Evolutionary conservation across 1,139 yeast genomes (phyloP).

Genomic region (Debaryomyces psychrophilus): DNA sequence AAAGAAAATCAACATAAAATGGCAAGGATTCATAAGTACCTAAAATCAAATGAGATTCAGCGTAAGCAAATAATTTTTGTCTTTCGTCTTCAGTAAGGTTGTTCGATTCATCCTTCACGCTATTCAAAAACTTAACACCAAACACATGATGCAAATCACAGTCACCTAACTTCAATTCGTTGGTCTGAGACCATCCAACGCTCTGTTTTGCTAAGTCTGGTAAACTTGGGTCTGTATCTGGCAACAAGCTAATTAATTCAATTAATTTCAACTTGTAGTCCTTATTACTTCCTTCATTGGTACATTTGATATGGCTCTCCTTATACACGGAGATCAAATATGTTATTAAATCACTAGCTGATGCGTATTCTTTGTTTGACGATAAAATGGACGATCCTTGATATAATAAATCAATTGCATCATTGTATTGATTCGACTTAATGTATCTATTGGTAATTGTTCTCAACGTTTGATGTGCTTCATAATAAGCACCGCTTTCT

Average conservation of each 20-base stretch:
- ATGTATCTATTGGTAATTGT: slow-evolving; percentile 86
- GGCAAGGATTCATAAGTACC: slow-evolving; percentile 67
- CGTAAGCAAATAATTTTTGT: slow-evolving; percentile 40
- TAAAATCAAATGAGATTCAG: slow-evolving; percentile 62
- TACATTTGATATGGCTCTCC: slow-evolving; percentile 43
- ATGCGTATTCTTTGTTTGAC: slow-evolving; percentile 72
- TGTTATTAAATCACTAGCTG: slow-evolving; percentile 76
- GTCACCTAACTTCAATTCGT: slow-evolving; percentile 65
- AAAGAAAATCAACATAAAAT: slow-evolving; percentile 56
- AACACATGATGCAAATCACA: slow-evolving; percentile 72
- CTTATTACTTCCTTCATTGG: slow-evolving; percentile 30
- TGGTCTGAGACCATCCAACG: slow-evolving; percentile 62
- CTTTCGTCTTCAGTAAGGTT: slow-evolving; percentile 29
- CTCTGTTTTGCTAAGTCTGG: slow-evolving; percentile 66
- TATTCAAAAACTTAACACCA: slow-evolving; percentile 61
- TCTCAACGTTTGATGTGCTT: slow-evolving; percentile 91
- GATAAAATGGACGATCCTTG: slow-evolving; percentile 71
- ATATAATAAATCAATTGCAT: slow-evolving; percentile 73
- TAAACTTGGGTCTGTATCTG: slow-evolving; percentile 68
- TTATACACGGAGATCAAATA: slow-evolving; percentile 73
- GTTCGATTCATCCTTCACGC: slow-evolving; percentile 28
- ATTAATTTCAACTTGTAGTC: slow-evolving; percentile 42
- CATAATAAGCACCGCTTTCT: slow-evolving; percentile 77
- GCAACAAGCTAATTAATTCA: slow-evolving; percentile 45
- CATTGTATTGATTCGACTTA: slow-evolving; percentile 63